phyloP scores from a whole-genome alignment of 768 basidiomycete species.

The Rubroboletus pulcherrimus region DNA sequence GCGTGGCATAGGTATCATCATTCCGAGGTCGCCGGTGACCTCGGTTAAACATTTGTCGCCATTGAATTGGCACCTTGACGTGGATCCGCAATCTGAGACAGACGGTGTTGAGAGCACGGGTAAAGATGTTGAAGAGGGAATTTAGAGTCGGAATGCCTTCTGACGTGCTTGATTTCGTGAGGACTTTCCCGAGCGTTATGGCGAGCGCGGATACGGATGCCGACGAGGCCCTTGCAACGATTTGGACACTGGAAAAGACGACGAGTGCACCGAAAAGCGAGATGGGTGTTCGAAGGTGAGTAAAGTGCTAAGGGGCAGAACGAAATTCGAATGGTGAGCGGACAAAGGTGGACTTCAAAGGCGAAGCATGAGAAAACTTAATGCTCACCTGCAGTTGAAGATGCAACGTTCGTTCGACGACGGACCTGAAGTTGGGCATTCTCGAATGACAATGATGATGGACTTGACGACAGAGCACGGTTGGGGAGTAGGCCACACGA shows the following conservation, averaged over 20 bases:
- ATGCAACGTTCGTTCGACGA: conserved; percentile 8
- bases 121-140: conserved; percentile 9
- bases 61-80: conserved; percentile 7
- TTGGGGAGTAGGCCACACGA: not conserved
- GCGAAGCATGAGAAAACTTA: not conserved
- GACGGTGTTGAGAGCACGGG: conserved; percentile 12
- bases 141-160: not conserved
- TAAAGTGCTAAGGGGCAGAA: not conserved
- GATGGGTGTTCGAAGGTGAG: not conserved
- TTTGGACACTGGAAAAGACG: conserved; percentile 7
- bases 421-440: conserved; percentile 7
- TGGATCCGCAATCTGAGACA: conserved; percentile 15
- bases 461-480: not conserved
- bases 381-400: conserved; percentile 11
- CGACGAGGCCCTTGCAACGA: conserved; percentile 1
- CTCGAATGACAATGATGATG: not conserved
- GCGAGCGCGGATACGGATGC: conserved; percentile 1
- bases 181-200: conserved; percentile 4
- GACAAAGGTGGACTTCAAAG: not conserved
- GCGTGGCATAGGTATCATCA: conserved; percentile 20
- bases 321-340: not conserved
- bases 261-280: conserved; percentile 8
- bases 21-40: not conserved
- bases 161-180: not conserved
- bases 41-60: conserved; percentile 1